Evolutionary conservation across 1,284 basidiomycete genomes (phyloP), one percentile per base, ranked within the genome.

Genomic region (Stygiomarasmius scandens): DNA sequence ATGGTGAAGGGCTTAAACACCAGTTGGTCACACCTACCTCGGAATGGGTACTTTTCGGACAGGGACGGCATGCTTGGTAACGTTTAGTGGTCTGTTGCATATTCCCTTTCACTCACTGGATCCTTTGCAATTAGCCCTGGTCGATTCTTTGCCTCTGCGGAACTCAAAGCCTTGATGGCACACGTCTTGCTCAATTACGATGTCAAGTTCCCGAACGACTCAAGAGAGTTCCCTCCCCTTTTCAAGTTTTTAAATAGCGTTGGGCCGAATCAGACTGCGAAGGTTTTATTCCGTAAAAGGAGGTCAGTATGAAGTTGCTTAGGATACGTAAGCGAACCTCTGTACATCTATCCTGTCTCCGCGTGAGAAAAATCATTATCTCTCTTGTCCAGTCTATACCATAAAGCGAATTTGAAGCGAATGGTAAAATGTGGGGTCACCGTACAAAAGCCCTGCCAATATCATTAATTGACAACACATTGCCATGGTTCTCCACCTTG

Each of bases 11-110:
- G 14, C 63, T 61, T 45, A 74, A 71, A 50, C 67, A 74, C 55
- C 68, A 73, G 54, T 67, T 74, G 56, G 71, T 74, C 12, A 70
- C 74, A 14, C 72, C 74, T 0, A 67, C 68, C 38, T 49, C 65
- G 0, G 72, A 77, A 10, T 79, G 76, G 54, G 59, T 79, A 32
- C 72, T 1, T 81, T 80, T 62, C 77, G 79, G 3, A 68, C 74
- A 60, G 78, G 78, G 2, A 29, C 69, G 69, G 49, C 76, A 79
- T 64, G 74, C 76, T 22, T 74, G 73, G 69, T 71, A 56, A 38
- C 63, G 61, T 24, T 48, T 44, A 36, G 12, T 52, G 14, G 2
- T 16, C 34, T 3, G 1, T 27, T 1, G 22, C 29, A 3, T 12
- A 22, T n/a, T 16, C 5, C 36, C 19, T 20, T 12, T 14, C 12